Evolutionary conservation across 2,329 filamentous ascomycete species (phyloP), one percentile per base, ranked within the genome.

Genomic region (Colletotrichum musicola): DNA sequence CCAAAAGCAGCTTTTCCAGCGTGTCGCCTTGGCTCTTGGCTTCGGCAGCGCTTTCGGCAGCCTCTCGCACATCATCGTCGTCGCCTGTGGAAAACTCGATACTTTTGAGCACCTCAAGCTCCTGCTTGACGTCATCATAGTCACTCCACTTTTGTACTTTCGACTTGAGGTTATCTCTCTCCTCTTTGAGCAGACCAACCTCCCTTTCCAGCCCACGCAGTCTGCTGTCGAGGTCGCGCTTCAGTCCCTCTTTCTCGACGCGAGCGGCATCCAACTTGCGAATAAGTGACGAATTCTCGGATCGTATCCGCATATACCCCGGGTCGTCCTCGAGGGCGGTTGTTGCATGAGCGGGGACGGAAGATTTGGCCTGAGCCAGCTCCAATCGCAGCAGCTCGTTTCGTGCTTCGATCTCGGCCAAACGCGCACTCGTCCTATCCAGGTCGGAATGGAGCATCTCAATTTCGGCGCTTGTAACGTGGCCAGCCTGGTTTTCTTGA

Each of bases 81-180:
- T 95, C 93, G 7, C 93, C 95, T 0, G 93, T 95, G 2, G 95
- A 93, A 75, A 99, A 97, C 78, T 99, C 96, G 74, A 99, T 98
- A 73, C 95, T 97, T 88, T 97, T 97, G 69, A 99, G 88, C 70
- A 98, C 95, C 75, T 98, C 95, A 3, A 99, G 86, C 80, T 99
- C 97, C 72, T 97, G 93, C 81, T 96, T 98, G 55, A 99, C 89
- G 68, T 98, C 95, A 40, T 98, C 95, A 77, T 99, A 99, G 78
- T 99, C 96, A 73, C 89, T 89, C 90, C 93, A 97, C 77, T 93
- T 97, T 71, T 94, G 90, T 4, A 98, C 88, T 81, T 96, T 97
- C 44, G 86, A 83, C 76, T 92, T 93, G 64, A 98, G 83, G 27
- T 86, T 84, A 69, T 98, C 94, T 71, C 93, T 91, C 77, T 98